phyloP scores from a whole-genome alignment of 23 red algal genomes.

The Gracilariopsis chorda region DNA sequence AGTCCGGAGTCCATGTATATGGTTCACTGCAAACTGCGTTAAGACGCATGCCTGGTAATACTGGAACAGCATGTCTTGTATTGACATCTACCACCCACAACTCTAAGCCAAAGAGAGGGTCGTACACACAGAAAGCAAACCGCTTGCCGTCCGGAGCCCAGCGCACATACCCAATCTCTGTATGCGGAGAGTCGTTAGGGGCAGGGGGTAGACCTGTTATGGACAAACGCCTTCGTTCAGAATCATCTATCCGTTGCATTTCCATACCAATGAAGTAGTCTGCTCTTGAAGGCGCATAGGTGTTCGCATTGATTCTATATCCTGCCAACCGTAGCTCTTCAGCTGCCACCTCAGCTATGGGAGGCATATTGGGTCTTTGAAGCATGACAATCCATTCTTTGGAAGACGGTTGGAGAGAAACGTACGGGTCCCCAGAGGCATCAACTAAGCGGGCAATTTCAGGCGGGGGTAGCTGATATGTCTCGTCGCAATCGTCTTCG shows the following conservation, averaged over 20 bases:
- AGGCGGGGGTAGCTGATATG: conserved; percentile 66
- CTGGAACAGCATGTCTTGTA: conserved; percentile 4
- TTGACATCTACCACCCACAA: conserved; percentile 76
- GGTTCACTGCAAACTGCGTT: conserved; percentile 80
- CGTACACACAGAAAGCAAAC: conserved; percentile 81
- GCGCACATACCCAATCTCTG: conserved; percentile 80
- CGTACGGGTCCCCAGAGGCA: conserved; percentile 58
- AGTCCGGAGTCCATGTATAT: conserved; percentile 80
- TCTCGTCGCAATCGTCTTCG: conserved; percentile 44
- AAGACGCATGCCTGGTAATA: conserved; percentile 59
- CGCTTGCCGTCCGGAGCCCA: conserved; percentile 87
- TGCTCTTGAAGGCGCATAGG: conserved; percentile 82
- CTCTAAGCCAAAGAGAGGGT: conserved; percentile 75
- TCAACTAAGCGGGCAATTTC: conserved; percentile 77
- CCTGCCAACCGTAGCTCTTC: conserved; percentile 90
- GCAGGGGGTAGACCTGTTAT: conserved; percentile 53
- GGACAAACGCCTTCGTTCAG: background rate
- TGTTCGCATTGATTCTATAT: conserved; percentile 85
- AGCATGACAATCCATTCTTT: conserved; percentile 78
- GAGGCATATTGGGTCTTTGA: conserved; percentile 72
- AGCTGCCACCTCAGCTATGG: conserved; percentile 78
- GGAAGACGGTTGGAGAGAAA: conserved; percentile 62
- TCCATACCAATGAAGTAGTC: conserved; percentile 79
- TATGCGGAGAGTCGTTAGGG: background rate
- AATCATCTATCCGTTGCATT: conserved; percentile 66